phyloP scores from a whole-genome alignment of 768 basidiomycete species.

The Vishniacozyma victoriae region DNA sequence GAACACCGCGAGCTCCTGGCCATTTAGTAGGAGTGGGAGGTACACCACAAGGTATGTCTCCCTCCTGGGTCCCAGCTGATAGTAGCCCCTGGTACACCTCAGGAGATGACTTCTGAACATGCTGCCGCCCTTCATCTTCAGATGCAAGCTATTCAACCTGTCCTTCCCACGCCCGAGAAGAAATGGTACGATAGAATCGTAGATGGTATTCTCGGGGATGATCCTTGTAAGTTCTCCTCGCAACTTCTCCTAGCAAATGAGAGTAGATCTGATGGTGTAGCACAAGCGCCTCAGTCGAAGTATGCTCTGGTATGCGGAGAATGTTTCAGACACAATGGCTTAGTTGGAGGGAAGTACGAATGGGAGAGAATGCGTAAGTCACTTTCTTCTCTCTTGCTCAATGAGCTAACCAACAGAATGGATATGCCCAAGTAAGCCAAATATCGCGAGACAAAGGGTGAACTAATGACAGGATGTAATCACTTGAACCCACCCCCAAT shows the following conservation, averaged over 20 bases:
- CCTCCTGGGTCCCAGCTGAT: not conserved
- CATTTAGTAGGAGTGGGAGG: conserved; percentile 38
- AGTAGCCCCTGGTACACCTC: conserved; percentile 7
- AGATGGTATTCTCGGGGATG: conserved; percentile 37
- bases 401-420: conserved; percentile 8
- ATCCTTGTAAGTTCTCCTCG: conserved; percentile 37
- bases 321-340: conserved; percentile 46
- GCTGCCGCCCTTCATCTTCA: conserved; percentile 36
- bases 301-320: conserved; percentile 45
- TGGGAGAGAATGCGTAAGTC: conserved; percentile 46
- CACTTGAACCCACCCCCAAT: conserved; percentile 42
- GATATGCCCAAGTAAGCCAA: conserved; percentile 8
- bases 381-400: not conserved
- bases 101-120: conserved; percentile 39
- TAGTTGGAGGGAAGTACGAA: conserved; percentile 44
- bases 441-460: not conserved
- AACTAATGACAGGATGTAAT: conserved; percentile 30
- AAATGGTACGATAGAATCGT: conserved; percentile 44
- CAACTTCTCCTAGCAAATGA: not conserved
- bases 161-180: conserved; percentile 45
- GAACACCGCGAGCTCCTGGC: conserved; percentile 40
- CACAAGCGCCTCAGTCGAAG: conserved; percentile 42
- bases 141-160: conserved; percentile 34
- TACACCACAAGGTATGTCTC: conserved; percentile 28
- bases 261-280: conserved; percentile 6